Evolutionary conservation across 495 filamentous ascomycete genomes (phyloP), one percentile per base, ranked within the genome.

Genomic region (Aspergillus heteromorphus): DNA sequence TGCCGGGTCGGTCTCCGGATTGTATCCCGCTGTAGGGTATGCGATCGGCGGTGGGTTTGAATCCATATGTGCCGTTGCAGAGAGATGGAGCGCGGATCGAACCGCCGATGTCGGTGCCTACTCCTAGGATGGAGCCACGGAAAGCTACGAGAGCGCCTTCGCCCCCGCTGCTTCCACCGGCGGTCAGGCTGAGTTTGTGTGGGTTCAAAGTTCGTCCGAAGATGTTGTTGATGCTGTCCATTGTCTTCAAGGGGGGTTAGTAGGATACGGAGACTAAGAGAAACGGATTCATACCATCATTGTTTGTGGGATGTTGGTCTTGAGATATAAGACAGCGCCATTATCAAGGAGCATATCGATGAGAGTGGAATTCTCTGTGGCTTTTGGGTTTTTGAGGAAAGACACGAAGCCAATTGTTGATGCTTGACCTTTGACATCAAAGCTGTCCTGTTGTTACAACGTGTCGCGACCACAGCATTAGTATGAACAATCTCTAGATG

Each of bases 91-190:
- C 66, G 0, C 81, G 66, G 41, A 84, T 81, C 0, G 75, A 81
- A 6, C 81, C 81, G 30, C 64, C 83, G 54, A 86, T 79, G 55
- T 86, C 83, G 3, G 76, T 79, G 1, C 81, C 82, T 40, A 86
- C 75, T 1, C 83, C 83, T 5, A 84, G 64, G 43, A 73, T 68
- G 19, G 70, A 75, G 7, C 82, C 81, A 14, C 74, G 62, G 16
- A 79, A 58, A 1, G 68, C 79, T 13, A 83, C 53, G 20, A 85
- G 65, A 1, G 81, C 80, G 4, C 73, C 79, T 58, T 86, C 83
- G 25, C 83, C 82, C 14, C 80, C 79, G 2, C 77, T 76, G 19
- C 73, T 79, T 0, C 81, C 82, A 14, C 82, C 82, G 7, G 70
- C 25, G 1, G 72, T 80, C n/a, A 83, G 58, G 0, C 60, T 66